These are phyloP conservation scores for Passiflora organensis DNA, from an alignment of 345 rosid species.

Conservation along the genomic window DNA sequence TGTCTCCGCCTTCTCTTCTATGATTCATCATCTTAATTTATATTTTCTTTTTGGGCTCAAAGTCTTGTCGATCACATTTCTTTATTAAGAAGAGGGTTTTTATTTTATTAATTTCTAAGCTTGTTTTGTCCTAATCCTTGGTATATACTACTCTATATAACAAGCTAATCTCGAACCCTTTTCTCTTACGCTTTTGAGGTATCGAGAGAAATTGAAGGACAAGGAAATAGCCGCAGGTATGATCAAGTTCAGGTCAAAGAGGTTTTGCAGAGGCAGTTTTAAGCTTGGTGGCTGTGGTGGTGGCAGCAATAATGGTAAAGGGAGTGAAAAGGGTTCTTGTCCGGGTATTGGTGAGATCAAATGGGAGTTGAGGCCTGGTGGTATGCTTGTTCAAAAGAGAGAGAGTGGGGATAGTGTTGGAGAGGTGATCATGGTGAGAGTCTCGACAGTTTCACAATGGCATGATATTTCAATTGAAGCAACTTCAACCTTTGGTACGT, in stretches of 20 bases:
- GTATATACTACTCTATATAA: constrained; percentile 3
- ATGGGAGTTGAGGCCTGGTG: constrained; percentile 91
- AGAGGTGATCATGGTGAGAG: constrained; percentile 55
- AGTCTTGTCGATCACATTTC: neutral
- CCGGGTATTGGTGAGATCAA: constrained; percentile 41
- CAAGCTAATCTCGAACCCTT: neutral
- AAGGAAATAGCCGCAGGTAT: neutral
- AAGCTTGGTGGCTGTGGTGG: constrained; percentile 37
- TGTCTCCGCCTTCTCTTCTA: no score
- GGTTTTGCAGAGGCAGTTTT: constrained; percentile 20
- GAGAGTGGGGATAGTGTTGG: constrained; percentile 33
- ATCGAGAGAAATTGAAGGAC: neutral
- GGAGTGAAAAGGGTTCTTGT: constrained; percentile 23
- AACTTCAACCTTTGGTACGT: constrained; percentile 82
- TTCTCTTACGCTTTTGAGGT: neutral
- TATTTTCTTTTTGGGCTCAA: neutral
- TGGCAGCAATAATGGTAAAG: constrained; percentile 9
- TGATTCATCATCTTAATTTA: constrained; percentile 15
- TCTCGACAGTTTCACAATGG: constrained; percentile 60
- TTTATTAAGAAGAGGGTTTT: neutral
- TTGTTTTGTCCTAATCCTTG: neutral
- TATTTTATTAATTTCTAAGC: neutral
- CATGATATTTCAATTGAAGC: constrained; percentile 74
- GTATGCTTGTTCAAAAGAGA: constrained; percentile 90
- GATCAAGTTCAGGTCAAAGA: constrained; percentile 3